Evolutionary conservation across 2,329 filamentous ascomycete genomes (phyloP).

Genomic region (Aspergillus sp.): DNA sequence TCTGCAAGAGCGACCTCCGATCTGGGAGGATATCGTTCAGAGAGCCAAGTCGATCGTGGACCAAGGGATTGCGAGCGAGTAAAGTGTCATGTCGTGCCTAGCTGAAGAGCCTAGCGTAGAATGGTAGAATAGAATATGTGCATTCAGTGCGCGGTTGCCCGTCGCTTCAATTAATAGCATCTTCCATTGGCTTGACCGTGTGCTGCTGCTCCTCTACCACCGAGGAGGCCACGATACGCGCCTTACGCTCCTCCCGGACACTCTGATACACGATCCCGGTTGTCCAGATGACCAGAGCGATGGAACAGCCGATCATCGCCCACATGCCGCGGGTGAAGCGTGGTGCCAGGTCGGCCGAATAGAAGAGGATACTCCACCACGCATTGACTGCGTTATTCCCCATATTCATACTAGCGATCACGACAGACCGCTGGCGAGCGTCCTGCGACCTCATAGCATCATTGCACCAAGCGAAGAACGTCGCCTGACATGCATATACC

Average conservation of each 20-base stretch:
- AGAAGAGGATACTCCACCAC: conserved; percentile 72
- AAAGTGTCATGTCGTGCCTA: background rate
- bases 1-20: conserved; percentile 30
- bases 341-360: conserved; percentile 64
- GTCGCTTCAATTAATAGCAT: background rate
- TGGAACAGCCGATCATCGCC: conserved; percentile 21
- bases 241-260: conserved; percentile 8
- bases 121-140: background rate
- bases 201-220: background rate
- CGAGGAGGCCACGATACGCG: background rate
- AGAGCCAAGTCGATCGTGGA: conserved; percentile 1
- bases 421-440: conserved; percentile 61
- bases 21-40: conserved; percentile 48
- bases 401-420: conserved; percentile 70
- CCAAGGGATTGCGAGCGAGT: background rate
- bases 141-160: background rate
- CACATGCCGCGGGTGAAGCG: conserved; percentile 56
- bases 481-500: conserved; percentile 70
- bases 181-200: background rate
- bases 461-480: conserved; percentile 74
- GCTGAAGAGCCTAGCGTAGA: background rate
- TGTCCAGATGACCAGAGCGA: conserved; percentile 17
- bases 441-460: conserved; percentile 65
- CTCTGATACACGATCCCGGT: conserved; percentile 16
- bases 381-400: conserved; percentile 67